Base-by-base conservation (phyloP, 331 rosid species). In the Telfairia occidentalis region DNA sequence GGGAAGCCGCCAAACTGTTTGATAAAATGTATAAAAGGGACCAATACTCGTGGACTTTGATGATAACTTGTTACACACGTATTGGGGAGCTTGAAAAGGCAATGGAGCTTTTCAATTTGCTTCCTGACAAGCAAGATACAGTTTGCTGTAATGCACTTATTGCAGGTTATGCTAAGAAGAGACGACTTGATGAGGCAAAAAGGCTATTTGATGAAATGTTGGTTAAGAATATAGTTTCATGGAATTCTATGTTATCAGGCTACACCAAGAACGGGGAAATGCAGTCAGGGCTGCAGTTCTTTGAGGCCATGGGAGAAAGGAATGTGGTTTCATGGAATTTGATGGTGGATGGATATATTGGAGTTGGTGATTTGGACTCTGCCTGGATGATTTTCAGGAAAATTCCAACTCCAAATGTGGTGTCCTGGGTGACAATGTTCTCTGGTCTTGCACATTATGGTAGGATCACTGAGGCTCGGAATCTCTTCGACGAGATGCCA, bases 201-300 rank as follows among this genome's bases (percentile, higher is more conserved):
- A 46, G 29, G 18, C 52, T 82, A 5, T 82, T 85, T 43, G 84
- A 82, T 32, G 86, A 80, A 80, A 82, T 85, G 84, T 78, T 76
- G 9, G 79, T 16, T 15, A 85, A 70, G 73, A 76, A 77, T 65
- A 24, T 80, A 34, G 82, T 77, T 54, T 85, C 88, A 3, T 85
- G 84, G 76, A 85, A 85, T 49, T 79, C 86, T n/a, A 82, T 85
- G 79, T 73, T 85, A 19, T 77, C 84, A 4, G 84, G 88, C 67
- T 85, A 78, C 71, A 79, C 79, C 7, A 79, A 82, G 71, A 79
- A 82, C 26, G 81, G 88, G 45, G 74, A 82, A 16, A 79, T 85
- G 84, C 57, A 32, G 30, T 24, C 66, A 53, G 88, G 82, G 53
- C 19, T 77, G 52, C 54, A 78, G 19, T 38, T 82, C 54, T 85